Base-by-base conservation (phyloP, 495 filamentous ascomycete species). In the Talaromyces trachyspermus region DNA sequence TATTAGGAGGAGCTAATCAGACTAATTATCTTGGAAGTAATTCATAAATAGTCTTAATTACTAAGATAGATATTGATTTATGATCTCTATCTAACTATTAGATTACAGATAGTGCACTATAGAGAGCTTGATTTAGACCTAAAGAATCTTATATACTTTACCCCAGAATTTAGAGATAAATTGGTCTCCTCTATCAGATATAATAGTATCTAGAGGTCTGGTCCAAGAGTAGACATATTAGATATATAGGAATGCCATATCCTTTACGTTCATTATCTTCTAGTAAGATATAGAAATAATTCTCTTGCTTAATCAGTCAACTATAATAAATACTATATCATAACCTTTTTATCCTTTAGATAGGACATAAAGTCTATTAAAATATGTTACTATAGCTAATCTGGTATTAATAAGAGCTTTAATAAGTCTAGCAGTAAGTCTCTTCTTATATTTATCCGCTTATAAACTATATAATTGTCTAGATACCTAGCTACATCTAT, bases 371-470 rank as follows among this genome's bases (percentile, higher is more conserved):
- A 57, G 49, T 60, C 52, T 12, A 57, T 49, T 5, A n/a, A 32
- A 7, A 58, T 51, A n/a, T 60, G 38, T 39, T 60, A 11, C 54
- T 49, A 62, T 11, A 20, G 49, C 20, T 48, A 12, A 3, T 52
- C 12, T 1, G 50, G 56, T n/a, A 57, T 48, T 19, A 49, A 45
- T 17, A 59, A 36, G 2, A 53, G 51, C 38, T 59, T 37, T 12
- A 61, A 43, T 19, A 56, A 37, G 3, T 52, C 50, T 23, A 50
- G 51, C n/a, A 22, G 43, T 15, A 37, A 8, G n/a, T 56, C 39
- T 36, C 48, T 4, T 12, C 15, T 1, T 3, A 10, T 44, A 12
- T 44, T 27, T 10, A 12, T 27, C 24, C 41, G 11, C 8, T 27
- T 23, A 14, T 23, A 44, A 5, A 24, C n/a, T 15, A 26, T 18